phyloP scores from a whole-genome alignment of 345 rosid species.

The Gossypium arboreum region DNA sequence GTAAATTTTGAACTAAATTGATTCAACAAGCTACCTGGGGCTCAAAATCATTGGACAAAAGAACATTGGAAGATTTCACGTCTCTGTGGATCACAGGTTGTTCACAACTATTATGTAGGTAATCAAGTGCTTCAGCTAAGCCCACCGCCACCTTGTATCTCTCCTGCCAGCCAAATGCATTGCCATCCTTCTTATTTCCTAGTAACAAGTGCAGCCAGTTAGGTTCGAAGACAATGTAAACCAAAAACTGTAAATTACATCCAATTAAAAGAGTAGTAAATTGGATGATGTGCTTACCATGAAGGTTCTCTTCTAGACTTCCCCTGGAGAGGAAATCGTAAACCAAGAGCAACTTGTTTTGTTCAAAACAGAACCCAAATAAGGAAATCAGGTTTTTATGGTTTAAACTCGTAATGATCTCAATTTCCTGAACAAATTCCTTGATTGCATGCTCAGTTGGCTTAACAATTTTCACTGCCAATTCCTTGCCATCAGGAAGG shows the following conservation, averaged over 20 bases:
- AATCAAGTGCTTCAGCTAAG: slow-evolving; percentile 84
- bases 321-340: slow-evolving; percentile 87
- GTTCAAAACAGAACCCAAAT: slow-evolving; percentile 77
- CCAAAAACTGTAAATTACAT: not conserved
- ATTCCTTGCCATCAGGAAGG: slow-evolving; percentile 79
- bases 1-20: not conserved
- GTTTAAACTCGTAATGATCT: slow-evolving; percentile 61
- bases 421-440: slow-evolving; percentile 79
- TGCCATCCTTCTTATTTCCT: slow-evolving; percentile 61
- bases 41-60: slow-evolving; percentile 87
- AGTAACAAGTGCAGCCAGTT: not conserved
- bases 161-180: slow-evolving; percentile 72
- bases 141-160: slow-evolving; percentile 85
- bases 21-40: slow-evolving; percentile 55
- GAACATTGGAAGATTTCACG: slow-evolving; percentile 94
- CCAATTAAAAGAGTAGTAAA: slow-evolving; percentile 3
- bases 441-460: slow-evolving; percentile 60
- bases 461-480: slow-evolving; percentile 85
- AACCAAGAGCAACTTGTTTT: slow-evolving; percentile 60
- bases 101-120: slow-evolving; percentile 62
- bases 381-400: slow-evolving; percentile 84
- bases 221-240: not conserved
- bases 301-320: slow-evolving; percentile 91
- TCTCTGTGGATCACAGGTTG: slow-evolving; percentile 85
- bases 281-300: slow-evolving; percentile 32